Evolutionary conservation across 1,284 basidiomycete genomes (phyloP).

Genomic region (Sparassis latifolia): DNA sequence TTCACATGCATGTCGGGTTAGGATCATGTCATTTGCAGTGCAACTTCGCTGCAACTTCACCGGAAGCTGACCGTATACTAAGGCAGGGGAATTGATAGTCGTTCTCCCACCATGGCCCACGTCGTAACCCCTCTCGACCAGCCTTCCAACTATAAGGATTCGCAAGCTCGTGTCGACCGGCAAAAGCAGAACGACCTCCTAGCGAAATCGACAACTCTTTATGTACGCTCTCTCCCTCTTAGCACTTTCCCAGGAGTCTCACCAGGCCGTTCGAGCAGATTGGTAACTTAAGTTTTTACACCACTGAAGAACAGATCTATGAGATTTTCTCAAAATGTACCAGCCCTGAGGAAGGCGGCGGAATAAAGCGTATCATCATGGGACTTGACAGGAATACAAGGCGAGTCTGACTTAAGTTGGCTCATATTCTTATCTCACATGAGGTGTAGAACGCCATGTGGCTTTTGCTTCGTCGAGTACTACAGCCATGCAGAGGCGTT

Average conservation of each 20-base stretch:
- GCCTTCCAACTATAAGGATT: slow-evolving; percentile 94
- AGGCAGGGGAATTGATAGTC: too few species aligned
- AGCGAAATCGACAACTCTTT: slow-evolving; percentile 68
- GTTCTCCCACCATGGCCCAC: slow-evolving; percentile 64
- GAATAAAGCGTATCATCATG: slow-evolving; percentile 99
- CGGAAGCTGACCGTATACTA: too few species aligned
- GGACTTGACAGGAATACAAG: slow-evolving; percentile 94
- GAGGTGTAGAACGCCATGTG: slow-evolving; percentile 85
- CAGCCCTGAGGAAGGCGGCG: slow-evolving; percentile 84
- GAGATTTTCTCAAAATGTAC: slow-evolving; percentile 94
- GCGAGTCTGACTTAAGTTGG: slow-evolving; percentile 32
- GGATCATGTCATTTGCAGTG: neutral
- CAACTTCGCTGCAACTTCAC: too few species aligned
- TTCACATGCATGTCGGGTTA: neutral
- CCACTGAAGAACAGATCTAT: slow-evolving; percentile 99
- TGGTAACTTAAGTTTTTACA: slow-evolving; percentile 96
- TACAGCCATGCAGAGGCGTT: slow-evolving; percentile 95
- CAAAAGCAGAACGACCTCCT: slow-evolving; percentile 66
- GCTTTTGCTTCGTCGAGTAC: slow-evolving; percentile 99
- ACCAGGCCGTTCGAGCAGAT: slow-evolving; percentile 45
- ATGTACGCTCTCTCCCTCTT: slow-evolving; percentile 38
- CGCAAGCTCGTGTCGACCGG: slow-evolving; percentile 72
- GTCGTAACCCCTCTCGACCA: slow-evolving; percentile 82
- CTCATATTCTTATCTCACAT: slow-evolving; percentile 2
- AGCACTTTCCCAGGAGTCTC: neutral